A percentile compares a stretch with the other conserved stretches of the same genome.
These are phyloP conservation scores for Achaetomiella virescens DNA, from an alignment of 495 filamentous ascomycete genomes.

Conservation along the genomic window DNA sequence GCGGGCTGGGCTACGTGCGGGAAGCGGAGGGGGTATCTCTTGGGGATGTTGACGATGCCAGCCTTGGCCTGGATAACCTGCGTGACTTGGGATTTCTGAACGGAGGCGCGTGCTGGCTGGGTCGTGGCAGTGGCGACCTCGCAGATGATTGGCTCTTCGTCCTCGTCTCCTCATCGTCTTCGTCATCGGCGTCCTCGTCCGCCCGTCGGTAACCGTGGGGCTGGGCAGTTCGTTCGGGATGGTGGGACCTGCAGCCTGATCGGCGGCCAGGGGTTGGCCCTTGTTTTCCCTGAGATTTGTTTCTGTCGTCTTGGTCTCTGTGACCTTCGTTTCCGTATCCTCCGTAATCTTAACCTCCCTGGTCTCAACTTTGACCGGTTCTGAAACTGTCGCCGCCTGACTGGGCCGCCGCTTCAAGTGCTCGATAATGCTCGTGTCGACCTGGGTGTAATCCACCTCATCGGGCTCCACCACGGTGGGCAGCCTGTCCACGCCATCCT, in stretches of 20 bases:
- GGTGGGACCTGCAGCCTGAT: background rate
- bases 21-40: slow-evolving; percentile 59
- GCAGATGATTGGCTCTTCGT: slow-evolving; percentile 48
- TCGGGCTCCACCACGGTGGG: slow-evolving; percentile 37
- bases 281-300: background rate
- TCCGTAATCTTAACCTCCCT: slow-evolving; percentile 9
- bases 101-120: slow-evolving; percentile 42
- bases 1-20: slow-evolving; percentile 53
- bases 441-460: slow-evolving; percentile 50
- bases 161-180: slow-evolving; percentile 37
- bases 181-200: slow-evolving; percentile 38
- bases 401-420: slow-evolving; percentile 21
- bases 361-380: slow-evolving; percentile 1
- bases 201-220: slow-evolving; percentile 17
- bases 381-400: slow-evolving; percentile 17
- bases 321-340: background rate
- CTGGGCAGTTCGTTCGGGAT: background rate
- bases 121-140: slow-evolving; percentile 43
- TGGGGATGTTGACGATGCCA: slow-evolving; percentile 65
- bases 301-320: background rate
- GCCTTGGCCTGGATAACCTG: slow-evolving; percentile 47
- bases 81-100: slow-evolving; percentile 43
- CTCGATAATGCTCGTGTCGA: slow-evolving; percentile 42
- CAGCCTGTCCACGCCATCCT: slow-evolving; percentile 32
- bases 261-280: background rate